Conservation (phyloP, 805 yeast species). For the Barnettozyma pratensis region DNA sequence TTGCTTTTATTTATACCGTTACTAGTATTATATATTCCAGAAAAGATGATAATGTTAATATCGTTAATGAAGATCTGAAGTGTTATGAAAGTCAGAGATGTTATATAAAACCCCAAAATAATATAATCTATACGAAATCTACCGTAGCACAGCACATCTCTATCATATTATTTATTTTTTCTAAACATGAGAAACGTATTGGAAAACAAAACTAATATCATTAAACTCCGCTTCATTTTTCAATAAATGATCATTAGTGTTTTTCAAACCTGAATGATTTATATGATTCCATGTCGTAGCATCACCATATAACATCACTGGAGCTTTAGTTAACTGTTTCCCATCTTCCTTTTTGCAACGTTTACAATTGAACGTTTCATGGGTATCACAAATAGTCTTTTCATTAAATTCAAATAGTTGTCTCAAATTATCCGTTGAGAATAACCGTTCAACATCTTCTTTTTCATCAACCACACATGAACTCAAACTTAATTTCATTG, state of each 20-base stretch:
- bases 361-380: constrained; percentile 84
- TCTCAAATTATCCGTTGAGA: constrained; percentile 74
- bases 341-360: constrained; percentile 55
- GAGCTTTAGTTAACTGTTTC: constrained; percentile 57
- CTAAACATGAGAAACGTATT: constrained; percentile 74
- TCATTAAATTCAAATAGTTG: constrained; percentile 69
- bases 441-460: constrained; percentile 89
- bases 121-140: no score
- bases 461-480: constrained; percentile 97
- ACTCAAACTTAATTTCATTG: constrained; percentile 87
- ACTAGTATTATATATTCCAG: no score
- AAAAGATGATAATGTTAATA: no score
- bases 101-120: no score
- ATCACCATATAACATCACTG: constrained; percentile 94
- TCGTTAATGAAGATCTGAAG: no score
- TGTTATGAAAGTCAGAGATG: no score
- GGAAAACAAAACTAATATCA: constrained; percentile 84
- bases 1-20: no score
- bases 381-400: constrained; percentile 80
- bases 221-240: constrained; percentile 64
- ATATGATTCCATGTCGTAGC: constrained; percentile 97
- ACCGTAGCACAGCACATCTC: no score
- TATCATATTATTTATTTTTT: no score
- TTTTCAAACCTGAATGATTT: constrained; percentile 51
- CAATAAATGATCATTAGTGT: constrained; percentile 72